Evolutionary conservation across 257 asterid genomes (phyloP).

Genomic region (Datura wrightii): DNA sequence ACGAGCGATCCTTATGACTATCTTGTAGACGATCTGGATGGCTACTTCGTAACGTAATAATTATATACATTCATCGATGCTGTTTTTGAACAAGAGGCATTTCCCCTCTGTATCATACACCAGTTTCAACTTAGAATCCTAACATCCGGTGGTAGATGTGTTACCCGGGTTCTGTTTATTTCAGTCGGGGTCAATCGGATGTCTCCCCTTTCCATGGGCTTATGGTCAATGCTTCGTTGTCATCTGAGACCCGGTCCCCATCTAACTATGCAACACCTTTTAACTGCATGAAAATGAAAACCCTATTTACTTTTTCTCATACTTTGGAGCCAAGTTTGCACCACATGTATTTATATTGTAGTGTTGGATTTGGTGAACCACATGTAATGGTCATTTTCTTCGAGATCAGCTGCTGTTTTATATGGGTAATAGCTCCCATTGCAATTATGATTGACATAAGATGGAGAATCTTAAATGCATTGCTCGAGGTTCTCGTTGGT

Average conservation of each 20-base stretch:
- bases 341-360: conserved; percentile 14
- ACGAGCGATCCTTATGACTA: conserved; percentile 53
- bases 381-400: conserved; percentile 13
- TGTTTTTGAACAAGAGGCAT: conserved; percentile 43
- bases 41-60: conserved; percentile 54
- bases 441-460: background rate
- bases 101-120: conserved; percentile 40
- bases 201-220: conserved; percentile 9
- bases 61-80: background rate
- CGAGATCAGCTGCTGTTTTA: conserved; percentile 9
- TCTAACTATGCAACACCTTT: conserved; percentile 47
- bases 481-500: background rate
- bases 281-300: conserved; percentile 39
- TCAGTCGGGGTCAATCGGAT: conserved; percentile 19
- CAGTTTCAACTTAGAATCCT: conserved; percentile 32
- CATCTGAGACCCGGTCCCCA: conserved; percentile 43
- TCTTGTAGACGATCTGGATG: conserved; percentile 62
- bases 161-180: conserved; percentile 19
- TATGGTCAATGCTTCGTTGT: conserved; percentile 53
- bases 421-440: background rate
- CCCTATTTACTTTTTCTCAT: conserved; percentile 3
- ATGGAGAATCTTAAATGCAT: background rate
- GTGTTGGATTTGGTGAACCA: conserved; percentile 24
- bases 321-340: background rate
- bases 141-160: conserved; percentile 21